Evolutionary conservation across 306 rosid genomes (phyloP), one percentile per base, ranked within the genome.

Genomic region (Quercus rubra): DNA sequence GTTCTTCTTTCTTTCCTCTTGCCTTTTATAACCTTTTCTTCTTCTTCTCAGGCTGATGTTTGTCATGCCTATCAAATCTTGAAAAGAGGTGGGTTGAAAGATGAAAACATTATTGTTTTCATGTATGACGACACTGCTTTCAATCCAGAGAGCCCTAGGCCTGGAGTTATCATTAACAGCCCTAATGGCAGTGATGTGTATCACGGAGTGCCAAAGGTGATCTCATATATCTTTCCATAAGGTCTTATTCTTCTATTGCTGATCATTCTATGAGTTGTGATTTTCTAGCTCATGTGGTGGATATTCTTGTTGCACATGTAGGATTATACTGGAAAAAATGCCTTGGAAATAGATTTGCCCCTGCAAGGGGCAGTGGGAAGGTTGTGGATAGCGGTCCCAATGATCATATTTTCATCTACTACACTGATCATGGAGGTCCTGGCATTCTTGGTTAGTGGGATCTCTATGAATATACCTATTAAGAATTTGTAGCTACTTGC

Each of bases 121-220:
- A 91, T 93, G 99, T 96, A 91, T 55, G 97, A 96, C 75, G 98
- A 96, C 83, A 91, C 93, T 66, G 98, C 99, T 77, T 85, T 4
- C 54, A 64, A 91, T 69, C 80, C 18, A 56, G 96, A 96, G 80
- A 96, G 93, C 82, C 99, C 99, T 5, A 89, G 94, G 87, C 92
- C 87, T 18, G 97, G 98, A 35, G 85, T 91, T 78, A 90, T 96
- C 81, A 96, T 96, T 61, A 93, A 93, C 85, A 92, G 87, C 69
- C 99, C 99, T 3, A 75, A 91, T 52, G 99, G 99, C 0, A 86
- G 20, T 79, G 97, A 96, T 78, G 99, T 96, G 83, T 93, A 96
- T 77, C 69, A 80, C 25, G 99, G 98, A 77, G 98, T 96, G 51
- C 99, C 98, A 10, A 96, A 96, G 97, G 99, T 46, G 52, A 46